Percentiles rank a stretch among this genome's conserved stretches.
Conservation (phyloP, 2,329 filamentous ascomycete genomes). For the Aspergillus fructus region DNA sequence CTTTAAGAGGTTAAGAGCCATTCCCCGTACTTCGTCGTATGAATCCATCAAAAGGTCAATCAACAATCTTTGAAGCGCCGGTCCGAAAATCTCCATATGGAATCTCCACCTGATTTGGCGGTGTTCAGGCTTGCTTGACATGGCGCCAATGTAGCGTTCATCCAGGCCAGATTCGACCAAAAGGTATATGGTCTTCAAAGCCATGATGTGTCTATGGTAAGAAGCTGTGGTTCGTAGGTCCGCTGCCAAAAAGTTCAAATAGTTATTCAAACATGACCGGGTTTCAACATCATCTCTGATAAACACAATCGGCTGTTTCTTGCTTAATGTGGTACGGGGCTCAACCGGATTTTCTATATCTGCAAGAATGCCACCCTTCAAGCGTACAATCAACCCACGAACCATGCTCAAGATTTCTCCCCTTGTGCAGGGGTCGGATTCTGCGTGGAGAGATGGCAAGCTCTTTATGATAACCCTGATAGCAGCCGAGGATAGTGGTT, state of each 20-base stretch:
- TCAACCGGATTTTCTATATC: conserved; percentile 29
- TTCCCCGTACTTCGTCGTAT: conserved; percentile 82
- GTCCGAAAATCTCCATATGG: conserved; percentile 44
- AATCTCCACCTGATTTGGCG: conserved; percentile 53
- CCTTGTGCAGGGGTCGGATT: conserved; percentile 82
- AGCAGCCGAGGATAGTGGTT: conserved; percentile 64
- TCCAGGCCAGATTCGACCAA: conserved; percentile 71
- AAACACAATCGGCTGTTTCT: conserved; percentile 25
- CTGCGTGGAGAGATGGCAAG: conserved; percentile 72
- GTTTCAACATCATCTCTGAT: conserved; percentile 53
- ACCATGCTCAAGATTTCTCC: conserved; percentile 75
- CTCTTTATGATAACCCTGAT: conserved; percentile 64
- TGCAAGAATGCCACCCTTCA: conserved; percentile 63
- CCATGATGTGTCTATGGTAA: conserved; percentile 84
- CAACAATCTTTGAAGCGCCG: conserved; percentile 54
- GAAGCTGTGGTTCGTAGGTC: conserved; percentile 80
- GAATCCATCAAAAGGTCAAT: conserved; percentile 82
- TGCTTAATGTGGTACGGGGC: conserved; percentile 9
- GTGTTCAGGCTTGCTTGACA: conserved; percentile 49
- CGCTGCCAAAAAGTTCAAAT: conserved; percentile 66
- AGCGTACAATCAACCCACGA: conserved; percentile 72
- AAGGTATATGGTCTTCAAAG: conserved; percentile 68
- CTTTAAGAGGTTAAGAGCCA: conserved; percentile 48
- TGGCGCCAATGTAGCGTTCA: conserved; percentile 36
- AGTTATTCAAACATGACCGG: conserved; percentile 67